Base-by-base conservation (phyloP, 306 rosid genomes). In the Phaseolus lunatus region DNA sequence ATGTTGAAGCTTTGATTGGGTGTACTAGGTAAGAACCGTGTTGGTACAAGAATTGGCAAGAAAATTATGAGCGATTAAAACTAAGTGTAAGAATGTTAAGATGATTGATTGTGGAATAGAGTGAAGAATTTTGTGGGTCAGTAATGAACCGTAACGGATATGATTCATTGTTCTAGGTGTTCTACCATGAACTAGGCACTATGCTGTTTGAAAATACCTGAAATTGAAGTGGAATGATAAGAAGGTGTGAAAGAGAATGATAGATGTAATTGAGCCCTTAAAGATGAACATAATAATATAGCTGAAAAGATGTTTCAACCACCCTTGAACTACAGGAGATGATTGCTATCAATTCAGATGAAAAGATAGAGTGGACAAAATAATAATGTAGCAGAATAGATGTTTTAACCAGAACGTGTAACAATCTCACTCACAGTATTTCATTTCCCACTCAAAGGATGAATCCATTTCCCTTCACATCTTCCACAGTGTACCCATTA, bases 401-500 rank as follows among this genome's bases (percentile, higher is more conserved):
- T 44, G 39, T 54, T 27, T 67, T 39, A 77, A 68, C 76, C 18
- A 69, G 43, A 53, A 45, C 69, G 33, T 78, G 77, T 47, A 59
- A 47, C 54, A 78, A 58, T 69, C 62, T 44, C 75, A 29, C 56
- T 67, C 81, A 77, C 13, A 49, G 23, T 31, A 16, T 63, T 37
- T 53, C 19, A 13, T 61, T 70, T 48, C 37, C 67, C 73, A 80
- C 78, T 72, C 74, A 54, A 26, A 26, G 57, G 9, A 74, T 15
- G 75, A 72, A 67, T 18, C 84, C 84, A 75, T 67, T 74, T 59
- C 24, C 84, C 63, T 81, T 81, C 76, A 74, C 84, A 68, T 49
- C 80, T 57, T 80, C 56, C 43, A 44, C 47, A 79, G 9, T 23
- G 45, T 49, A 22, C 22, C 45, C 78, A 70, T 29, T 22, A 70